These are phyloP conservation scores for Angomonas ambiguus DNA, from an alignment of 208 protist species.

Conservation along the genomic window DNA sequence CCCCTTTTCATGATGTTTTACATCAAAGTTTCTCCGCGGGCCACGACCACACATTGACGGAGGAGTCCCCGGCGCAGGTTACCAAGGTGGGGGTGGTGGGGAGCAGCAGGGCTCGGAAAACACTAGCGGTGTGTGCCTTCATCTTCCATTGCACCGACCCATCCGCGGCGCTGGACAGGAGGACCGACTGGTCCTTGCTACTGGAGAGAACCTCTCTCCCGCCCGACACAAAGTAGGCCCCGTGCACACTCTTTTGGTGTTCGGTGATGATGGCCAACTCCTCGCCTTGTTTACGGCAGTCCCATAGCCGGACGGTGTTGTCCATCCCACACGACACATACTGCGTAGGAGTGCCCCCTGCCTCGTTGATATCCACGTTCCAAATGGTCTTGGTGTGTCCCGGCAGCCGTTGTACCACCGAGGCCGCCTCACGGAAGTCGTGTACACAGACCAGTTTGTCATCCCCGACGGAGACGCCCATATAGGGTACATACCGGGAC, in stretches of 20 bases:
- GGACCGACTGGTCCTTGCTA: constrained; percentile 43
- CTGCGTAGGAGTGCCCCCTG: neutral
- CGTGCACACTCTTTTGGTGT: constrained; percentile 56
- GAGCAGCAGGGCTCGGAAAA: constrained; percentile 54
- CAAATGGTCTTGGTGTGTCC: constrained; percentile 67
- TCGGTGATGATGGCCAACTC: constrained; percentile 25
- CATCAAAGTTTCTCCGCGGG: neutral
- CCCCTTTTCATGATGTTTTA: too few relatives aligned
- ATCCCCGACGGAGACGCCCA: constrained; percentile 49
- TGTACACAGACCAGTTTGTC: constrained; percentile 49
- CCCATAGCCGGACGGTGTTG: constrained; percentile 53
- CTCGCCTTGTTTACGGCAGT: constrained; percentile 27
- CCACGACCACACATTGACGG: constrained; percentile 68
- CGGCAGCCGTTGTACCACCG: constrained; percentile 33
- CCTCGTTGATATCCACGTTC: constrained; percentile 37
- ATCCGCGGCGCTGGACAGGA: constrained; percentile 27
- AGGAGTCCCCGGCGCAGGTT: constrained; percentile 36
- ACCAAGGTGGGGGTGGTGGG: constrained; percentile 27
- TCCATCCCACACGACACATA: constrained; percentile 58
- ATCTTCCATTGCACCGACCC: constrained; percentile 48
- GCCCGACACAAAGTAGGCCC: constrained; percentile 37
- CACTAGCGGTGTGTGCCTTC: constrained; percentile 42
- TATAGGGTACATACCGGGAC: constrained; percentile 26
- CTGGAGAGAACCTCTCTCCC: constrained; percentile 47
- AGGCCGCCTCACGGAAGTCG: constrained; percentile 48